Base-by-base conservation (phyloP, 768 basidiomycete species). In the Chalciporus pseudorubinellus region DNA sequence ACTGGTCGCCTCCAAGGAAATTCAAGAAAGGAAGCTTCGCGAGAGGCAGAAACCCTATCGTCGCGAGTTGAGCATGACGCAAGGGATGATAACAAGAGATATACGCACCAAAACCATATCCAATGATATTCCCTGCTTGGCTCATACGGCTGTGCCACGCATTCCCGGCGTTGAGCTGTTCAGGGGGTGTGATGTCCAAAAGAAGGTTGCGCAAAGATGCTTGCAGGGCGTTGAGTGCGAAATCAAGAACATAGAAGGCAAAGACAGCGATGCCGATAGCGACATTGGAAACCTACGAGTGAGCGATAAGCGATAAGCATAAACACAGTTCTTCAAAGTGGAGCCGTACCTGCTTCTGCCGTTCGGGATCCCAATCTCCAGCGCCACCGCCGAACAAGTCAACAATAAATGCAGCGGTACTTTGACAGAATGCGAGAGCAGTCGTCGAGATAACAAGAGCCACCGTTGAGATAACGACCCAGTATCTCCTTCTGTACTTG, bases 111-210 rank as follows among this genome's bases (percentile, higher is more conserved):
- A 95, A 88, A 2, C 90, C 90, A 72, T 85, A 98, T 9, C 97
- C 97, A 56, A 98, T 68, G 44, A 98, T 95, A 65, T 97, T 98
- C 19, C 94, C 97, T n/a, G 93, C 84, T 65, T 98, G 93, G 39
- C 84, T 87, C 89, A 98, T 97, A 55, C 92, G 78, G 41, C 95
- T 89, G 55, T 98, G 94, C 94, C 95, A 99, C 29, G 97, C 97
- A 72, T 98, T 99, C 4, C 88, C 93, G n/a, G 84, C 79, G 50
- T 87, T 93, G 12, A 98, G 81, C 67, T 98, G 95, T 55, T 85
- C 81, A 13, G 90, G 81, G 6, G 97, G 95, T 0, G 92, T 83
- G 45, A 95, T 73, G 65, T 99, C 97, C 52, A 99, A 78, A 12
- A 98, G 77, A n/a, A 99, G 82, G 69, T 97, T 97, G 44, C 94